Conservation (phyloP, 1,284 basidiomycete genomes). For the Microbotryum silenes-acaulis region DNA sequence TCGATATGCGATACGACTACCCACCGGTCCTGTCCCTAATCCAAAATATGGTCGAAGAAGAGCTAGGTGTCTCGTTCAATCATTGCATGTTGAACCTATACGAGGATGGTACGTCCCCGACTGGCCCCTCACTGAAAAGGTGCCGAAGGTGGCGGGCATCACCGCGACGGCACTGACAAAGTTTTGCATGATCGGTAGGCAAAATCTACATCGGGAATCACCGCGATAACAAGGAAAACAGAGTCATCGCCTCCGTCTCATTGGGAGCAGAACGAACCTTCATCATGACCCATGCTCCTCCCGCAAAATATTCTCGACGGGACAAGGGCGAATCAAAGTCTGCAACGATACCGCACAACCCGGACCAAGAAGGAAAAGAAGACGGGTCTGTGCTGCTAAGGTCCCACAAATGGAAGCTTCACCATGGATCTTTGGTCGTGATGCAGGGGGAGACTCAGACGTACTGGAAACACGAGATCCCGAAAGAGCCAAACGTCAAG, state of each 20-base stretch:
- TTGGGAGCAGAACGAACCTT: slow-evolving; percentile 48
- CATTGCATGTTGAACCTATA: slow-evolving; percentile 51
- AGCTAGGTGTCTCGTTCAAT: slow-evolving; percentile 47
- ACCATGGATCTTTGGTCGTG: slow-evolving; percentile 47
- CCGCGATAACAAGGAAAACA: slow-evolving; percentile 42
- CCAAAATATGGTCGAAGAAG: slow-evolving; percentile 40
- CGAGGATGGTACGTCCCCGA: slow-evolving; percentile 41
- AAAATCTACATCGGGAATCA: slow-evolving; percentile 39
- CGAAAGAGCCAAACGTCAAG: slow-evolving; percentile 42
- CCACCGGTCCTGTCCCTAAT: slow-evolving; percentile 44
- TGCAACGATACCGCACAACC: background rate
- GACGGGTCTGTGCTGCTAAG: background rate
- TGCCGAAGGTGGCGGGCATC: too few relatives aligned
- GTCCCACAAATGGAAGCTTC: slow-evolving; percentile 41
- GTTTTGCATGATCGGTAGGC: background rate
- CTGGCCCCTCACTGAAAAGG: too few relatives aligned
- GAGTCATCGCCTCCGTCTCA: slow-evolving; percentile 48
- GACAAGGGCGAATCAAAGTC: background rate
- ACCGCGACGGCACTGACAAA: background rate
- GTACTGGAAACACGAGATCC: slow-evolving; percentile 50
- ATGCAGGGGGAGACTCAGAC: slow-evolving; percentile 51
- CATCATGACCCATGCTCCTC: slow-evolving; percentile 45
- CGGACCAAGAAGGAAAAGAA: slow-evolving; percentile 2
- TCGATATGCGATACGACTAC: slow-evolving; percentile 45
- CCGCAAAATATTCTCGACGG: slow-evolving; percentile 9